Conservation (phyloP, 1,284 basidiomycete species). For the Tilletia caries region DNA sequence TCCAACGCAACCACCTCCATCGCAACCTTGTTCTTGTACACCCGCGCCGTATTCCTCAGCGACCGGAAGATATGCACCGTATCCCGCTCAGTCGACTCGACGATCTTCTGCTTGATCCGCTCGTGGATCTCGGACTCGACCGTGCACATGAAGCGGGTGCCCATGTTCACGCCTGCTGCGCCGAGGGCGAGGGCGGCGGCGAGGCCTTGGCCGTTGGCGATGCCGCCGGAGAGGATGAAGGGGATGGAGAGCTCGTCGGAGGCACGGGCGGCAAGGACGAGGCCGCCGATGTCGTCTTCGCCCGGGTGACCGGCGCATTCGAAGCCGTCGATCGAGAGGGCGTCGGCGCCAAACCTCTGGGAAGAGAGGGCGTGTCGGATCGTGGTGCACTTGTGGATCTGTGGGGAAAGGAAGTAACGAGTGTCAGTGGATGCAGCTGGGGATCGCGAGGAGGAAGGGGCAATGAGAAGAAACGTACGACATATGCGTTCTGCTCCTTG, state of each 20-base stretch:
- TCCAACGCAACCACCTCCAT: constrained; percentile 78
- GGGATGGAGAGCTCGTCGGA: constrained; percentile 79
- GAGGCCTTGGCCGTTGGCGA: constrained; percentile 65
- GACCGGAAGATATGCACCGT: constrained; percentile 79
- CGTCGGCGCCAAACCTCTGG: constrained; percentile 74
- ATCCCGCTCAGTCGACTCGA: constrained; percentile 74
- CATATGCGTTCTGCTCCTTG: constrained; percentile 69
- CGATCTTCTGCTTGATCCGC: constrained; percentile 84
- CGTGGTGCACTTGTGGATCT: constrained; percentile 86
- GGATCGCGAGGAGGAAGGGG: too few species aligned
- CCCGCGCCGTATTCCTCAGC: constrained; percentile 78
- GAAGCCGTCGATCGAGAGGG: constrained; percentile 59
- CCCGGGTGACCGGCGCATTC: constrained; percentile 87
- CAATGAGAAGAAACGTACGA: too few species aligned
- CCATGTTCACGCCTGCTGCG: constrained; percentile 79
- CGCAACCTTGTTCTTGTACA: constrained; percentile 80
- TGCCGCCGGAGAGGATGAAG: constrained; percentile 79
- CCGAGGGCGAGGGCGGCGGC: constrained; percentile 78
- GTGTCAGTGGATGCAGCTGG: too few species aligned
- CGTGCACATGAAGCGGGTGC: constrained; percentile 78
- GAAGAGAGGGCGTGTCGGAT: constrained; percentile 62
- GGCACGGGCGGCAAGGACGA: constrained; percentile 86
- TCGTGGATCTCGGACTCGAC: constrained; percentile 73
- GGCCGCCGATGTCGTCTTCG: constrained; percentile 85
- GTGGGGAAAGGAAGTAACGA: too few species aligned